Base-by-base conservation (phyloP, 1,284 basidiomycete species). In the Sporisorium graminicola region DNA sequence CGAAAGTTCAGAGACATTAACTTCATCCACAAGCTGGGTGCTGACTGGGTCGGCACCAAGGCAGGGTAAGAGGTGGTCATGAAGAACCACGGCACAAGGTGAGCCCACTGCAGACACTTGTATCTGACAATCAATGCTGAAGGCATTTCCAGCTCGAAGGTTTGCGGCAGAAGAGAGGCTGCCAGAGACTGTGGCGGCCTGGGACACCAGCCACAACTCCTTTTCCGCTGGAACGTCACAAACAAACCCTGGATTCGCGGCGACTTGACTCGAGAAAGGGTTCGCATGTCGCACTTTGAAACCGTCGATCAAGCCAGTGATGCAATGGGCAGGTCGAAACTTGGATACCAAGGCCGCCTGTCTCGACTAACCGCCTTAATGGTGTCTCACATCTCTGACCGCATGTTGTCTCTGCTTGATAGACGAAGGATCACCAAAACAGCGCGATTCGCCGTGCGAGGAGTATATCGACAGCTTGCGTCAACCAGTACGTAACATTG, bases 191-290 rank as follows among this genome's bases (percentile, higher is more conserved):
- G n/a, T 12, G 37, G 37, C 18, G n/a, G 37, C n/a, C 14, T 47
- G 46, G 29, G 14, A 27, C 46, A 47, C 14, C 14, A 47, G 26
- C 50, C 29, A 5, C 20, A 33, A 5, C 27, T 18, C 31, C 14
- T 4, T 3, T 20, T 12, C 26, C 29, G 16, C 46, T 37, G 35
- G 35, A 27, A 33, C 26, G 18, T n/a, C 24, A 54, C 52, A 54
- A 54, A 54, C 52, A 55, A 42, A 55, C 27, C 53, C 53, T 55
- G 42, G 44, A 44, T 29, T 55, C 37, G 27, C 53, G 42, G 53
- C 42, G 53, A 43, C 53, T 31, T 31, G 12, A 22, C n/a, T n/a
- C n/a, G 6, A 12, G 44, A 6, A 22, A 6, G 31, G 50, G n/a
- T 52, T 55, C 37, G 49, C 20, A 13, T 29, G 6, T 22, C 49